Evolutionary conservation across 306 rosid genomes (phyloP).

Genomic region (Sechiopsis laciniata): DNA sequence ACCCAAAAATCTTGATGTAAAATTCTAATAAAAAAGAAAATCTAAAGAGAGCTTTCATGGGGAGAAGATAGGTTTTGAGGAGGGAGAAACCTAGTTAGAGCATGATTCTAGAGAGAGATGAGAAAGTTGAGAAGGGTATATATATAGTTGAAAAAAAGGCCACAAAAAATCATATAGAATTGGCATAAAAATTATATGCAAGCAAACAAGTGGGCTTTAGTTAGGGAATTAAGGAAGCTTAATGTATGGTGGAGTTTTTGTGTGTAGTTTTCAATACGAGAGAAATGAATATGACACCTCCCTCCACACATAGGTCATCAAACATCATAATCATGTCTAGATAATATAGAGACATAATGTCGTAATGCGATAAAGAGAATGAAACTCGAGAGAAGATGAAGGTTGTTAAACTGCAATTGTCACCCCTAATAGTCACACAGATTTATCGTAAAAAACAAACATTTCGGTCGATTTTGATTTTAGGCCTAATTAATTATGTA

Average conservation of each 20-base stretch:
- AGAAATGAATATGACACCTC: neutral
- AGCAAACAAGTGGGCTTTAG: slow-evolving; percentile 12
- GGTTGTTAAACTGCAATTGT: too few relatives aligned
- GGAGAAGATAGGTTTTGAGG: neutral
- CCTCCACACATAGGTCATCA: too few relatives aligned
- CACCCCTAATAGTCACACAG: too few relatives aligned
- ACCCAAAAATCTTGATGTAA: neutral
- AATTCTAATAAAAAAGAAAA: neutral
- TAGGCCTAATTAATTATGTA: too few relatives aligned
- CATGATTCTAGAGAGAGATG: slow-evolving; percentile 11
- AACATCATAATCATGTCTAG: too few relatives aligned
- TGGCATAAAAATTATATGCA: neutral
- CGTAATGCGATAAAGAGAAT: neutral
- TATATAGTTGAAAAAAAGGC: neutral
- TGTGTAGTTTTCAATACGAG: slow-evolving; percentile 9
- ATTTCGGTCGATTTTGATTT: too few relatives aligned
- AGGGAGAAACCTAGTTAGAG: neutral
- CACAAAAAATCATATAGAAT: slow-evolving; percentile 3
- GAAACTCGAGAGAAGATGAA: neutral
- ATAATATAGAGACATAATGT: neutral
- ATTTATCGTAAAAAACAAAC: too few relatives aligned
- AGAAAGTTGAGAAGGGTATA: slow-evolving; percentile 1
- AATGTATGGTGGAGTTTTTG: slow-evolving; percentile 23
- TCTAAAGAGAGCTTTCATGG: too few relatives aligned
- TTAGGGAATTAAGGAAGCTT: slow-evolving; percentile 17